phyloP scores from a whole-genome alignment of 1,284 basidiomycete species.

The Caloboletus firmus region DNA sequence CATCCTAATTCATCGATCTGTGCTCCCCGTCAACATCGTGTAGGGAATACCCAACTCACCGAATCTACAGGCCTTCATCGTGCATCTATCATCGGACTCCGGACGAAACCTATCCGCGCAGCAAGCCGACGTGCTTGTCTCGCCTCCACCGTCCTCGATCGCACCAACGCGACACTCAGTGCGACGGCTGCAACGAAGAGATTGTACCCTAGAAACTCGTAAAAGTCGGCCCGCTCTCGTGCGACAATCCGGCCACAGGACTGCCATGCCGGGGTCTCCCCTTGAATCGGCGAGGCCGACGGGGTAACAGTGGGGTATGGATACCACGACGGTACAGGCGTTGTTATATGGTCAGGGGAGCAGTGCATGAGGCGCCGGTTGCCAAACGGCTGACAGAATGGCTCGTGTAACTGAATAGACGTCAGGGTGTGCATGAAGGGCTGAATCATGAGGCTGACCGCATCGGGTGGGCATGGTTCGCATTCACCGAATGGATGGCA shows the following conservation, averaged over 20 bases:
- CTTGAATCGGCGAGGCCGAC: constrained; percentile 35
- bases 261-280: constrained; percentile 84
- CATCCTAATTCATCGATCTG: neutral
- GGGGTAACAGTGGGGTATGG: constrained; percentile 21
- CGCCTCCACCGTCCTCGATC: constrained; percentile 66
- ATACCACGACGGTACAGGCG: constrained; percentile 18
- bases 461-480: constrained; percentile 77
- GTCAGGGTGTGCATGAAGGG: constrained; percentile 10
- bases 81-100: constrained; percentile 17
- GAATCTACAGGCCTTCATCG: constrained; percentile 4
- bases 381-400: constrained; percentile 89
- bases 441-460: constrained; percentile 49
- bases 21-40: neutral
- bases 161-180: constrained; percentile 61
- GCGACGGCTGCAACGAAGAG: constrained; percentile 68
- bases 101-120: constrained; percentile 71
- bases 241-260: constrained; percentile 81
- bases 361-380: constrained; percentile 87
- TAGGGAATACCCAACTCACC: constrained; percentile 4
- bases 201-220: constrained; percentile 85
- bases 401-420: constrained; percentile 65
- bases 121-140: constrained; percentile 80
- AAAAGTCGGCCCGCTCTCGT: constrained; percentile 80
- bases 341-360: constrained; percentile 38
- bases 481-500: constrained; percentile 81